Base-by-base conservation (phyloP, 306 rosid species). In the Cicer pinnatifidum region DNA sequence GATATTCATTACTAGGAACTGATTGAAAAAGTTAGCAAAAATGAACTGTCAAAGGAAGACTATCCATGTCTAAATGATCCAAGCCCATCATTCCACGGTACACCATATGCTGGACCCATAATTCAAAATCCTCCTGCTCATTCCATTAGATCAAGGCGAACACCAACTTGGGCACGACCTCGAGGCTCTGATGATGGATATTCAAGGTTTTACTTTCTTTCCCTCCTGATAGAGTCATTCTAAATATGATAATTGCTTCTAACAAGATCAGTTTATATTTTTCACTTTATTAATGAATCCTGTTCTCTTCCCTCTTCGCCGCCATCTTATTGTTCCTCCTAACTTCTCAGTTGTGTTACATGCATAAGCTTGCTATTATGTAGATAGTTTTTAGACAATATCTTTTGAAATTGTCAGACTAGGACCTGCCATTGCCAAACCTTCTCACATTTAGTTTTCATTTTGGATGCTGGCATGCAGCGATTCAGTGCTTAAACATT, bases 41-140 rank as follows among this genome's bases (percentile, higher is more conserved):
- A 88, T 51, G 98, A 93, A 82, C 65, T 93, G 40, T 81, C 98
- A 16, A 91, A 91, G 80, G 87, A 83, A 67, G 98, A 93, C 69
- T 93, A 88, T 81, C 97, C 97, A 6, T 93, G 98, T 78, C 79
- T 93, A 67, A 93, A 93, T 78, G 98, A 91, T 64, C 97, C 96
- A 4, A 88, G 92, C 82, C 88, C 92, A 61, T 75, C 89, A 65
- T 85, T 84, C 78, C 97, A 89, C 6, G 89, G 91, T 47, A 62
- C 88, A 12, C 75, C 95, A 54, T 80, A 38, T 69, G 67, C 80
- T 66, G 80, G 87, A 56, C 17, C 89, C 44, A 39, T 84, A 67
- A 78, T 68, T 59, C 91, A 72, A 46, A 68, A 76, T 62, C 82
- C 90, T 45, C 85, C 81, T 69, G 89, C 97, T 79, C 92, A 88